Conservation (phyloP, 2,329 filamentous ascomycete species). For the Rutstroemia sp. region DNA sequence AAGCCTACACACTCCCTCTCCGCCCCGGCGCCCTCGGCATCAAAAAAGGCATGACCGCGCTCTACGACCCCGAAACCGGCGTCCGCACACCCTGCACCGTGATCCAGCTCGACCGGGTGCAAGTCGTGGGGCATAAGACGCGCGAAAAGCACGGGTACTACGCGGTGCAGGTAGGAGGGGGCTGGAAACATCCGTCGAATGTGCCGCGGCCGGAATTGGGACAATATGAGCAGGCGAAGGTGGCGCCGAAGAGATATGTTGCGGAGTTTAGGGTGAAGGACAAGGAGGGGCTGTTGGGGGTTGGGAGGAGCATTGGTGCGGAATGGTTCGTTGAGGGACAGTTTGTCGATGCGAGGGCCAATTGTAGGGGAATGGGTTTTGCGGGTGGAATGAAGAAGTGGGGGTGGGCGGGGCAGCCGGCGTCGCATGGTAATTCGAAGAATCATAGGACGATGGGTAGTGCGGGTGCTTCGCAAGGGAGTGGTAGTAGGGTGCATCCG, state of each 20-base stretch:
- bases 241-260: conserved; percentile 77
- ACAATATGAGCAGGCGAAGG: conserved; percentile 74
- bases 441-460: conserved; percentile 91
- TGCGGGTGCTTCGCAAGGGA: conserved; percentile 80
- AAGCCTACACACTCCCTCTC: conserved; percentile 50
- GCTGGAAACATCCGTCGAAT: conserved; percentile 66
- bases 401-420: conserved; percentile 81
- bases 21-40: conserved; percentile 77
- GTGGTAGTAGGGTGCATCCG: conserved; percentile 84
- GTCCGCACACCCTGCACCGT: conserved; percentile 81
- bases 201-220: conserved; percentile 77
- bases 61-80: conserved; percentile 72
- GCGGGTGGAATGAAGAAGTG: conserved; percentile 97
- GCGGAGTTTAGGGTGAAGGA: conserved; percentile 81
- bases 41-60: conserved; percentile 94
- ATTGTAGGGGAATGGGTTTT: conserved; percentile 84
- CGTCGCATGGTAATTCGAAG: conserved; percentile 91
- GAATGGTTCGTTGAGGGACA: conserved; percentile 89
- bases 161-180: conserved; percentile 83
- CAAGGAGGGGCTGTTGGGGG: conserved; percentile 61
- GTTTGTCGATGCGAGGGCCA: conserved; percentile 76
- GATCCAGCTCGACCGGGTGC: conserved; percentile 84
- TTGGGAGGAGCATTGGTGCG: conserved; percentile 72
- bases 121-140: conserved; percentile 85
- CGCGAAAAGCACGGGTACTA: conserved; percentile 77